Conservation (phyloP, 495 filamentous ascomycete species). For the Lepidopterella palustris region DNA sequence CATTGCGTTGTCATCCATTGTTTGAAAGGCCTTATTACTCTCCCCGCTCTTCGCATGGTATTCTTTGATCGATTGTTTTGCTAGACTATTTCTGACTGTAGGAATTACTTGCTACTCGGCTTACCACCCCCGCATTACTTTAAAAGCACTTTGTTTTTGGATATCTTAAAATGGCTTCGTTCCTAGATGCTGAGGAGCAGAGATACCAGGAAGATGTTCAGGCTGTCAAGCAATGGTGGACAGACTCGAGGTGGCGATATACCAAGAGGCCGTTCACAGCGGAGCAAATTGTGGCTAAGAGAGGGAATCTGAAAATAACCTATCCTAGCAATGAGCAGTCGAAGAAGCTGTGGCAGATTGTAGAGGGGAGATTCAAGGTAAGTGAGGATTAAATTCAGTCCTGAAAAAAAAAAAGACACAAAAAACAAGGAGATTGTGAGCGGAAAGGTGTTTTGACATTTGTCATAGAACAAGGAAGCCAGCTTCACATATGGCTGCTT, state of each 20-base stretch:
- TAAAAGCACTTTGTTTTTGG: background rate
- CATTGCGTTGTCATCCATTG: background rate
- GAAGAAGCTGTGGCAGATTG: conserved; percentile 90
- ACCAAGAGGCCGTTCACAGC: conserved; percentile 91
- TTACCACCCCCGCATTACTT: background rate
- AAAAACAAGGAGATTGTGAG: background rate
- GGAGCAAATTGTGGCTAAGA: conserved; percentile 93
- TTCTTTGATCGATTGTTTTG: background rate
- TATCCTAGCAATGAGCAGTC: conserved; percentile 82
- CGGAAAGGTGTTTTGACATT: background rate
- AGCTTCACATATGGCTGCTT: conserved; percentile 96
- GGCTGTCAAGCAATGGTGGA: conserved; percentile 91
- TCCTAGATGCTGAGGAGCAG: conserved; percentile 67
- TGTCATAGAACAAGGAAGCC: conserved; percentile 64
- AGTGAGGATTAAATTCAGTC: conserved; percentile 15
- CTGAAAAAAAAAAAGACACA: too few species aligned
- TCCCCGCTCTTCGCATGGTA: background rate
- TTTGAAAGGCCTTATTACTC: background rate
- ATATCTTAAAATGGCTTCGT: conserved; percentile 18
- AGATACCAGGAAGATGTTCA: conserved; percentile 73
- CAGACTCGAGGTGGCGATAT: conserved; percentile 80
- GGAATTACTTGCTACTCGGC: background rate
- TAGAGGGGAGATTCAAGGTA: conserved; percentile 81
- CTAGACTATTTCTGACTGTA: background rate
- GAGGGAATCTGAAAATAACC: conserved; percentile 83